phyloP scores from a whole-genome alignment of 805 yeast genomes.

The Suhomyces sp. region DNA sequence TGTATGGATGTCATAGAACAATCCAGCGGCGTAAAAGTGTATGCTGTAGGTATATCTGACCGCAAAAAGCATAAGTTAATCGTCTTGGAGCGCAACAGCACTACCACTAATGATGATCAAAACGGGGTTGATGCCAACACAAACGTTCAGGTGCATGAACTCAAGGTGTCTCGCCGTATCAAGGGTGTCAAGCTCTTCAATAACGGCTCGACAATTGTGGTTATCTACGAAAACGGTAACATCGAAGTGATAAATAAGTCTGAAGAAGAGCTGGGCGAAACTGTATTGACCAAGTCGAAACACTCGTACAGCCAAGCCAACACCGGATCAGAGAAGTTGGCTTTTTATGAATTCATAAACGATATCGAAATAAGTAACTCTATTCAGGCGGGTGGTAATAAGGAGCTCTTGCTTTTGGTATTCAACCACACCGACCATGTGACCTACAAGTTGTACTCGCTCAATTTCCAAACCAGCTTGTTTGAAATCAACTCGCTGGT shows the following conservation, averaged over 20 bases:
- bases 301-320: slow-evolving; percentile 8
- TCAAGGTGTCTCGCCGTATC: slow-evolving; percentile 7
- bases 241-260: slow-evolving; percentile 16
- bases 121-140: slow-evolving; percentile 6
- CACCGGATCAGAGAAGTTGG: slow-evolving; percentile 20
- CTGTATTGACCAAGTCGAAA: slow-evolving; percentile 5
- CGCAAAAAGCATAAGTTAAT: slow-evolving; percentile 27
- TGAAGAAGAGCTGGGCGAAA: slow-evolving; percentile 1
- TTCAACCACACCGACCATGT: slow-evolving; percentile 10
- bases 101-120: slow-evolving; percentile 2
- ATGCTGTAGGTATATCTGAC: slow-evolving; percentile 40
- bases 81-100: slow-evolving; percentile 15
- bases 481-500: slow-evolving; percentile 20
- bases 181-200: slow-evolving; percentile 8
- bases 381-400: slow-evolving; percentile 16
- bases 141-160: slow-evolving; percentile 7
- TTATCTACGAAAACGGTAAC: slow-evolving; percentile 28
- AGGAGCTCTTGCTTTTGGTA: slow-evolving; percentile 22
- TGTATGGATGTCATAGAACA: slow-evolving; percentile 32
- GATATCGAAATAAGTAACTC: slow-evolving; percentile 17
- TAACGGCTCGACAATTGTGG: slow-evolving; percentile 8
- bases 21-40: slow-evolving; percentile 17
- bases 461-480: slow-evolving; percentile 16
- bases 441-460: slow-evolving; percentile 23
- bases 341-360: slow-evolving; percentile 27